These are phyloP conservation scores for Fusarium nygamai DNA, from an alignment of 2,329 filamentous ascomycete species.

Conservation along the genomic window DNA sequence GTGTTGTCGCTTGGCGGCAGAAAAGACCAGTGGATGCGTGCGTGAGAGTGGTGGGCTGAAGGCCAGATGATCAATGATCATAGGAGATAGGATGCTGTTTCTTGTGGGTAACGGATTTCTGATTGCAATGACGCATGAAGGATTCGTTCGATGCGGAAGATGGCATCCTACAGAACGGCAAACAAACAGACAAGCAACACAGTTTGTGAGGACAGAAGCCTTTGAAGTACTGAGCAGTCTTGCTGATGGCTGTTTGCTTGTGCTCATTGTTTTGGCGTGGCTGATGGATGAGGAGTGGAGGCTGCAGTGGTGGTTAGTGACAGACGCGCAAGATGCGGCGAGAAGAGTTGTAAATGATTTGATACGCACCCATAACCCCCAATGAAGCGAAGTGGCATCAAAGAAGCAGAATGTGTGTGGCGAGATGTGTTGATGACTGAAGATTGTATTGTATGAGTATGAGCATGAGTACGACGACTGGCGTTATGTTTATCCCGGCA, in stretches of 20 bases:
- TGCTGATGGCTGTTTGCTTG: slow-evolving; percentile 32
- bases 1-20: slow-evolving; percentile 38
- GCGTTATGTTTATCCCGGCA: slow-evolving; percentile 16
- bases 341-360: slow-evolving; percentile 47
- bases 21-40: slow-evolving; percentile 44
- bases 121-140: background rate
- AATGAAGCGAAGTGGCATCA: slow-evolving; percentile 43
- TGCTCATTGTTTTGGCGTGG: slow-evolving; percentile 36
- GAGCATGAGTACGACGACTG: slow-evolving; percentile 9
- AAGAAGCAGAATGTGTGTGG: slow-evolving; percentile 21
- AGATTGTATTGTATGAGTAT: slow-evolving; percentile 26
- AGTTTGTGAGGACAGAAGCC: slow-evolving; percentile 9
- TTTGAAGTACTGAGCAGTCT: slow-evolving; percentile 18
- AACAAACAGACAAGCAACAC: slow-evolving; percentile 23
- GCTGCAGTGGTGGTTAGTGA: slow-evolving; percentile 40
- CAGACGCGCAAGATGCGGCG: slow-evolving; percentile 44
- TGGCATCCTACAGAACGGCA: slow-evolving; percentile 35
- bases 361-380: slow-evolving; percentile 41
- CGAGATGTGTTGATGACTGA: slow-evolving; percentile 32
- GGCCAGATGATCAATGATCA: slow-evolving; percentile 44
- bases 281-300: slow-evolving; percentile 41
- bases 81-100: slow-evolving; percentile 41
- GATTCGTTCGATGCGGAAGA: slow-evolving; percentile 27
- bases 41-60: slow-evolving; percentile 49
- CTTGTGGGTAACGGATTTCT: slow-evolving; percentile 25